Base-by-base conservation (phyloP, 78 protist species). In the slime mould (Dictyostelium discoideum) region DNA sequence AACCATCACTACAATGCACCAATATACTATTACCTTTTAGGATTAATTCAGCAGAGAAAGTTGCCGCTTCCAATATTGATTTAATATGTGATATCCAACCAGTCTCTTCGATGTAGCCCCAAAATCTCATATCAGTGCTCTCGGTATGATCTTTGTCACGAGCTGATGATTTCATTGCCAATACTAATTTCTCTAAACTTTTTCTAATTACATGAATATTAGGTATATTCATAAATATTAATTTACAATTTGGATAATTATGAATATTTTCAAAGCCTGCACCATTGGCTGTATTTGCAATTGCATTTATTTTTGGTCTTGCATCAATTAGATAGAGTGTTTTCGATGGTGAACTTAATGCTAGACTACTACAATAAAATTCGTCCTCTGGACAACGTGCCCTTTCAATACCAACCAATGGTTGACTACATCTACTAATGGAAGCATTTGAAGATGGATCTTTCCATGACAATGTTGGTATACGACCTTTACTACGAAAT, bases 191-290 rank as follows among this genome's bases (percentile, higher is more conserved):
- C 54, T 82, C 78, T 8, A 93, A 14, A 44, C 96, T 48, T n/a
- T 44, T 83, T 42, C 98, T 92, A 95, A 98, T 96, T 16, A 92
- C 98, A 84, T 98, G 99, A 54, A 98, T 98, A 76, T 98, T 98
- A 5, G 88, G 98, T 18, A 98, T 97, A 87, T 86, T 89, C 79
- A 96, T 20, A 69, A 97, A 98, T 26, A 80, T 69, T 22, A 98
- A 42, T 32, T 60, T 44, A 57, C 96, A 65, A n/a, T 16, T 26
- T n/a, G 18, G 13, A 85, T 98, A 98, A 50, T 67, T 22, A 2
- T 72, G 16, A 24, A 74, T 48, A 46, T 72, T 50, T 83, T 98
- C 99, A 84, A 60, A 94, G 39, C 99, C 99, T 1, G 83, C 92
- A 32, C 94, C 95, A 48, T 84, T 84, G 0, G 93, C 87, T 3